phyloP scores from a whole-genome alignment of 768 basidiomycete species.

The Antrodiella citrinella region DNA sequence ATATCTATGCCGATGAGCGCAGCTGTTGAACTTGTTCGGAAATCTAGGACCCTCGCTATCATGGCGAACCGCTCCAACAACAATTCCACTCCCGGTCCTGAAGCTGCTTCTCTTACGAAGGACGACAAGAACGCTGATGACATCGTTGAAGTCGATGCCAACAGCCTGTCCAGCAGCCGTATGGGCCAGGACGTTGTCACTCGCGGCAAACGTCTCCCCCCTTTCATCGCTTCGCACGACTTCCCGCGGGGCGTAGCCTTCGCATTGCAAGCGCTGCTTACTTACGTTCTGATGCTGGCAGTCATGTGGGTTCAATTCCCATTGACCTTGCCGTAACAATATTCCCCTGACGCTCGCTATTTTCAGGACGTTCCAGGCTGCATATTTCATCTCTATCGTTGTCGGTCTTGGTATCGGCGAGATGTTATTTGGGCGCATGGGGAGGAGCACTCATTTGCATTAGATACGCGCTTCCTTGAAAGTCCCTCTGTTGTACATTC shows the following conservation, averaged over 20 bases:
- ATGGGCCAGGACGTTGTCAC: not conserved
- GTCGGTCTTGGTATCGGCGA: constrained; percentile 71
- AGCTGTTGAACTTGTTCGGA: too few relatives aligned
- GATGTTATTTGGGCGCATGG: constrained; percentile 55
- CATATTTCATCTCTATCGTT: constrained; percentile 67
- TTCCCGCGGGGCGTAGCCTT: constrained; percentile 61
- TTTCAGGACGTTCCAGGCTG: constrained; percentile 75
- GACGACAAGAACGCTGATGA: constrained; percentile 10
- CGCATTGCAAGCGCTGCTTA: constrained; percentile 51
- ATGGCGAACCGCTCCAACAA: not conserved
- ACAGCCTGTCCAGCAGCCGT: not conserved
- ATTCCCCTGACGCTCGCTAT: constrained; percentile 1
- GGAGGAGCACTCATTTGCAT: constrained; percentile 8
- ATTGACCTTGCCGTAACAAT: not conserved
- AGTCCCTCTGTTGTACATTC: too few relatives aligned
- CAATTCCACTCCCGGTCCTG: too few relatives aligned
- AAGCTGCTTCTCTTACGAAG: not conserved
- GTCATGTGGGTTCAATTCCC: constrained; percentile 60
- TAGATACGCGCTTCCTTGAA: too few relatives aligned
- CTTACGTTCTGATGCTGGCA: constrained; percentile 71
- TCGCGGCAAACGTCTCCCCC: constrained; percentile 29
- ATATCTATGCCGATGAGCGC: too few relatives aligned
- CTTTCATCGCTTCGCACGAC: constrained; percentile 65
- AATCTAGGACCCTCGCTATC: not conserved
- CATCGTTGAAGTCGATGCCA: constrained; percentile 1